These are phyloP conservation scores for Cucurbita argyrosperma DNA, from an alignment of 306 rosid genomes.

Conservation along the genomic window DNA sequence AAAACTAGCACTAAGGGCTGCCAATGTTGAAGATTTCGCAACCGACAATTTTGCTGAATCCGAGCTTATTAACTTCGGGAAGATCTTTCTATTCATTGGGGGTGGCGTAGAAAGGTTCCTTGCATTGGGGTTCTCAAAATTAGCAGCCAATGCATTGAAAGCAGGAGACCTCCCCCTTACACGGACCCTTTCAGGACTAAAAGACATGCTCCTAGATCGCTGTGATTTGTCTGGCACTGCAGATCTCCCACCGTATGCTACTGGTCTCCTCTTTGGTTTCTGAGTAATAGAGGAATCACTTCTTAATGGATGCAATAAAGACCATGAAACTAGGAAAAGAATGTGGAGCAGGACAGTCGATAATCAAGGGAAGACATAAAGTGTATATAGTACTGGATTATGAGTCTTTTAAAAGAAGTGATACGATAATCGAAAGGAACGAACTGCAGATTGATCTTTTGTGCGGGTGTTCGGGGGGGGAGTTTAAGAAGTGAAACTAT, in stretches of 20 bases:
- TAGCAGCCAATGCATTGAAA: conserved; percentile 85
- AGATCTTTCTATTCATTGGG: conserved; percentile 65
- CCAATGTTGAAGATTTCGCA: conserved; percentile 53
- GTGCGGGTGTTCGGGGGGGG: background rate
- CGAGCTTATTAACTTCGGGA: conserved; percentile 58
- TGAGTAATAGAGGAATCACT: conserved; percentile 16
- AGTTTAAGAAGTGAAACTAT: background rate
- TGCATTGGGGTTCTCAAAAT: conserved; percentile 49
- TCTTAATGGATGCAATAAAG: background rate
- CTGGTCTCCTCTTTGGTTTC: conserved; percentile 80
- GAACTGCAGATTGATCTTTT: background rate
- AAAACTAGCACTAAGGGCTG: conserved; percentile 47
- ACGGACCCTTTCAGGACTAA: conserved; percentile 82
- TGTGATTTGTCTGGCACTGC: conserved; percentile 69
- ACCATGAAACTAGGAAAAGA: background rate
- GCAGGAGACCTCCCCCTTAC: conserved; percentile 98
- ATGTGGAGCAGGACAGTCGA: background rate
- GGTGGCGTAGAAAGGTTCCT: conserved; percentile 98
- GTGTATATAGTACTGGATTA: background rate
- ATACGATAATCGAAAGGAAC: conserved; percentile 12
- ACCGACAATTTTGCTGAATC: conserved; percentile 41
- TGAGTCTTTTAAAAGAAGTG: background rate
- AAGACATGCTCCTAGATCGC: conserved; percentile 93
- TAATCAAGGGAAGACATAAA: background rate
- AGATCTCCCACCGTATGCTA: conserved; percentile 75